phyloP scores from a whole-genome alignment of 2,329 filamentous ascomycete genomes.

The Beauveria asiatica region DNA sequence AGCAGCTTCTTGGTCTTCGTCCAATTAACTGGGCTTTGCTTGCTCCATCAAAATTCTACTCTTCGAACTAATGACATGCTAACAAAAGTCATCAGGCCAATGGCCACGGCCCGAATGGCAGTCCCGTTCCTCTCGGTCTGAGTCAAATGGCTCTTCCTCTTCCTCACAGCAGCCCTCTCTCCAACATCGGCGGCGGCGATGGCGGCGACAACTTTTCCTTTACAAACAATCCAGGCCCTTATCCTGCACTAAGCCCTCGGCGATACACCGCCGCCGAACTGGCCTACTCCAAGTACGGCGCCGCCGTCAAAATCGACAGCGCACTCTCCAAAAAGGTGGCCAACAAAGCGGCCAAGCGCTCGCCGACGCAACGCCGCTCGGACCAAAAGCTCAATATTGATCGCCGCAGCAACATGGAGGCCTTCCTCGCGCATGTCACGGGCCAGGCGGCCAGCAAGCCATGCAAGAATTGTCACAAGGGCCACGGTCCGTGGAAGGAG shows the following conservation, averaged over 20 bases:
- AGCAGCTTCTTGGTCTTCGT: background rate
- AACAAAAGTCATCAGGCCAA: slow-evolving; percentile 7
- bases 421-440: slow-evolving; percentile 48
- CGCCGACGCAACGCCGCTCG: slow-evolving; percentile 43
- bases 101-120: slow-evolving; percentile 11
- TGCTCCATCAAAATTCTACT: background rate
- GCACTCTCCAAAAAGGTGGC: slow-evolving; percentile 47
- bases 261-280: slow-evolving; percentile 36
- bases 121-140: background rate
- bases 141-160: background rate
- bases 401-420: slow-evolving; percentile 53
- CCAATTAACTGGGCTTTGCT: background rate
- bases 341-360: slow-evolving; percentile 38
- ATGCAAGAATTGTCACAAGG: slow-evolving; percentile 53
- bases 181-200: background rate
- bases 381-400: slow-evolving; percentile 47
- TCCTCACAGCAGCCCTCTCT: background rate
- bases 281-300: slow-evolving; percentile 39
- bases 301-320: slow-evolving; percentile 40
- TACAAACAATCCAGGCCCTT: background rate
- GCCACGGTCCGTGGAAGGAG: slow-evolving; percentile 49
- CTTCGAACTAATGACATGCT: background rate
- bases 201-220: background rate
- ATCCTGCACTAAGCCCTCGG: background rate
- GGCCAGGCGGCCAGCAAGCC: slow-evolving; percentile 38